Percentiles rank a stretch among this genome's conserved stretches.
Evolutionary conservation across 2,329 filamentous ascomycete genomes (phyloP).

Genomic region (Boeremia lycopersici): DNA sequence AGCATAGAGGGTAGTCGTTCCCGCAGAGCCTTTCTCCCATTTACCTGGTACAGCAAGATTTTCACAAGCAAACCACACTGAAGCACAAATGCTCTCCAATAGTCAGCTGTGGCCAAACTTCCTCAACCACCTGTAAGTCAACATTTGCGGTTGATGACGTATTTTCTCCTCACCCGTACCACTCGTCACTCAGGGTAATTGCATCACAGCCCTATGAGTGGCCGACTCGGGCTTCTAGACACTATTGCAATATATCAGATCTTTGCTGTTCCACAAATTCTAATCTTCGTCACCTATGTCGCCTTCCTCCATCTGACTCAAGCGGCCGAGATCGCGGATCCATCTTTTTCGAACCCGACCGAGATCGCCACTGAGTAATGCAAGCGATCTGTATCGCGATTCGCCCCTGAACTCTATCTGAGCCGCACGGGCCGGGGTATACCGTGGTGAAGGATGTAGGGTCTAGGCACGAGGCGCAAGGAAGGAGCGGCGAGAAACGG

Average conservation of each 20-base stretch:
- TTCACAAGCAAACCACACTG: too few relatives aligned
- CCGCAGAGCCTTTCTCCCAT: too few relatives aligned
- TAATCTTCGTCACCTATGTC: not conserved
- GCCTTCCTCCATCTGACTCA: not conserved
- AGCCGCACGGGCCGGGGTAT: not conserved
- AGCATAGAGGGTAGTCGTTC: too few relatives aligned
- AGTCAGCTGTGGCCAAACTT: too few relatives aligned
- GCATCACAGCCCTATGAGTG: too few relatives aligned
- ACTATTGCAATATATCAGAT: not conserved
- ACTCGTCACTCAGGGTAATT: too few relatives aligned
- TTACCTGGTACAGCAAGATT: too few relatives aligned
- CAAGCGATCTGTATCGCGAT: not conserved
- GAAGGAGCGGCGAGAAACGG: conserved; percentile 12
- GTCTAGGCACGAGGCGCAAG: not conserved
- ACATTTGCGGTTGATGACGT: too few relatives aligned
- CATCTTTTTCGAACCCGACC: not conserved
- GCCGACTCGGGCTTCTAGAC: too few relatives aligned
- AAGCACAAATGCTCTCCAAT: too few relatives aligned
- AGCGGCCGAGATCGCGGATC: not conserved
- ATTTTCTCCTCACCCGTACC: too few relatives aligned
- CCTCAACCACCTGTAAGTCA: too few relatives aligned
- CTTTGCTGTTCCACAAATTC: not conserved
- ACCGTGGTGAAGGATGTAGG: not conserved
- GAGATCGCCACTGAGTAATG: not conserved
- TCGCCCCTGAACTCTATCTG: not conserved